Evolutionary conservation across 192 early-diverging fungal species (phyloP), one percentile per base, ranked within the genome.

Genomic region (Linnemannia elongata): DNA sequence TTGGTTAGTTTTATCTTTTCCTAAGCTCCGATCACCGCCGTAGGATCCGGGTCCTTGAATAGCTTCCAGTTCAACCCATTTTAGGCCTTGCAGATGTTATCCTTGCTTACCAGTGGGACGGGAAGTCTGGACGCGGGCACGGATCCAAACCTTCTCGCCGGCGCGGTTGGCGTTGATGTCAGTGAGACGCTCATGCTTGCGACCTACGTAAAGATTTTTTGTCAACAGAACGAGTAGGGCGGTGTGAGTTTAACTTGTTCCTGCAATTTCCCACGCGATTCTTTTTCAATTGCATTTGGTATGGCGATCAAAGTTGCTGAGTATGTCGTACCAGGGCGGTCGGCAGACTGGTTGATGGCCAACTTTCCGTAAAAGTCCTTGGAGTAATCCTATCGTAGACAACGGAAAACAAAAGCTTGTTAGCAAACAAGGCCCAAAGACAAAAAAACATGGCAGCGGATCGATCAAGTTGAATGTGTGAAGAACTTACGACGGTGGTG

Each of bases 81-180:
- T 66, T 8, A 66, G 7, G 27, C 4, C 27, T 45, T 63, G 55
- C 60, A 30, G 33, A 33, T 30, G 27, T 49, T 3, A n/a, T 22
- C 49, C 49, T 52, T 60, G 78, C 90, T 55, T 90, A 91, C 96
- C 95, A n/a, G 93, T 95, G 22, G 95, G 90, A 41, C 97, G 95
- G 55, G 96, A 97, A 38, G 91, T 96, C 79, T 99, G 98, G 44
- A 99, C 93, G 70, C 99, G 95, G 24, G 96, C 98, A 78, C 96
- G 96, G 69, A 99, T 89, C 63, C 93, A 90, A 36, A 99, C 94
- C 5, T 89, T 93, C 87, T 98, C 92, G 70, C 93, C 97, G 45
- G 88, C 94, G 69, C 94, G 90, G 41, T 76, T 90, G 15, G 80
- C 91, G 55, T 88, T 90, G 49, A 99, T 90, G 66, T 93, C 92